These are phyloP conservation scores for Lolium perenne DNA, from an alignment of 176 grass and related monocot genomes.

Conservation along the genomic window DNA sequence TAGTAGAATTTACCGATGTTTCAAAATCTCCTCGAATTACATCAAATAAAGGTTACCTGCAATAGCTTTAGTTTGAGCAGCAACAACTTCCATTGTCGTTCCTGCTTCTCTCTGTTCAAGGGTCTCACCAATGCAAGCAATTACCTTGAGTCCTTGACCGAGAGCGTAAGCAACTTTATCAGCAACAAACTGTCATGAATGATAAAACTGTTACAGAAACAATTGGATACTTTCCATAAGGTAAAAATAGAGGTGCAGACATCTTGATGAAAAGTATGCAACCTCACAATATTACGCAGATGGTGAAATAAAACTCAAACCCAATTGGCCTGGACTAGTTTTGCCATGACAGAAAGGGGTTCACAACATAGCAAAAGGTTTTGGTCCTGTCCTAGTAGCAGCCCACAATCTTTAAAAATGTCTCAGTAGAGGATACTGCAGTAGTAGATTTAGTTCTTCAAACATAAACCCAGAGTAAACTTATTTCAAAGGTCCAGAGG, in stretches of 20 bases:
- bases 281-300: neutral
- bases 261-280: neutral
- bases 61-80: conserved; percentile 83
- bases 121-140: conserved; percentile 94
- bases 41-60: conserved; percentile 50
- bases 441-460: neutral
- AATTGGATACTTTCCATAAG: neutral
- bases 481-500: neutral
- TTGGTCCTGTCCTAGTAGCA: neutral
- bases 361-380: neutral
- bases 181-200: conserved; percentile 66
- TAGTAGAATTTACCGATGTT: neutral
- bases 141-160: conserved; percentile 81
- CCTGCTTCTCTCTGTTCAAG: conserved; percentile 83
- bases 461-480: neutral
- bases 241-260: neutral
- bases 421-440: neutral
- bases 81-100: conserved; percentile 73
- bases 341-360: neutral
- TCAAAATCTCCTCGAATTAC: conserved; percentile 25
- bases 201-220: conserved; percentile 15
- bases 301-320: neutral
- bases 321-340: neutral
- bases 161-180: conserved; percentile 91
- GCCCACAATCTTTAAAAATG: neutral